Evolutionary conservation across 2,329 filamentous ascomycete genomes (phyloP).

Genomic region (Chaetomiaceae sp.): DNA sequence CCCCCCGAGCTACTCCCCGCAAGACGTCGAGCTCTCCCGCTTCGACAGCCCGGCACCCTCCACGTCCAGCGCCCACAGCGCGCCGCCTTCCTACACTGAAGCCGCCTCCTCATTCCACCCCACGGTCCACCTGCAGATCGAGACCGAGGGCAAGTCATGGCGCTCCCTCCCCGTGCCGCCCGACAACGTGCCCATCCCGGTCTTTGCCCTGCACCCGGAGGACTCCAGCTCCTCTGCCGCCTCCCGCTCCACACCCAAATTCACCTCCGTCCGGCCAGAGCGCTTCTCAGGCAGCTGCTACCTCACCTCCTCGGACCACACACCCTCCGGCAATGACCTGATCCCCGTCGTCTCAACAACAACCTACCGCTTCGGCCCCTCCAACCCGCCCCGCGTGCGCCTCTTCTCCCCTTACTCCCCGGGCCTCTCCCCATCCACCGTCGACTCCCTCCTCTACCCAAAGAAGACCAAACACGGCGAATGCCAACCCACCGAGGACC

Average conservation of each 20-base stretch:
- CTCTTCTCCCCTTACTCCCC: conserved; percentile 27
- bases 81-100: conserved; percentile 31
- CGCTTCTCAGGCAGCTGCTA: conserved; percentile 45
- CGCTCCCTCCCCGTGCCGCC: conserved; percentile 40
- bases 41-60: conserved; percentile 17
- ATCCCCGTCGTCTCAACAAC: conserved; percentile 43
- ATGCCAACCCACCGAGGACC: background rate
- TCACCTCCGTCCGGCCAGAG: conserved; percentile 47
- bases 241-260: conserved; percentile 27
- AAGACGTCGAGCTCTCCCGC: conserved; percentile 19
- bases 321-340: background rate
- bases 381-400: conserved; percentile 45
- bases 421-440: conserved; percentile 17
- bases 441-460: conserved; percentile 11
- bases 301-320: conserved; percentile 28
- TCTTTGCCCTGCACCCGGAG: conserved; percentile 34
- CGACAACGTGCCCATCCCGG: conserved; percentile 37
- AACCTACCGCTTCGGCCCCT: conserved; percentile 54
- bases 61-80: conserved; percentile 19
- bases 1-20: conserved; percentile 7
- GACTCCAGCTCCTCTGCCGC: conserved; percentile 27
- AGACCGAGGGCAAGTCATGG: conserved; percentile 41
- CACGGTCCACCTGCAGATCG: conserved; percentile 45
- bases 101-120: conserved; percentile 36
- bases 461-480: background rate